Conservation (phyloP, 805 yeast species). For the Tetrapisispora nanseiensis region DNA sequence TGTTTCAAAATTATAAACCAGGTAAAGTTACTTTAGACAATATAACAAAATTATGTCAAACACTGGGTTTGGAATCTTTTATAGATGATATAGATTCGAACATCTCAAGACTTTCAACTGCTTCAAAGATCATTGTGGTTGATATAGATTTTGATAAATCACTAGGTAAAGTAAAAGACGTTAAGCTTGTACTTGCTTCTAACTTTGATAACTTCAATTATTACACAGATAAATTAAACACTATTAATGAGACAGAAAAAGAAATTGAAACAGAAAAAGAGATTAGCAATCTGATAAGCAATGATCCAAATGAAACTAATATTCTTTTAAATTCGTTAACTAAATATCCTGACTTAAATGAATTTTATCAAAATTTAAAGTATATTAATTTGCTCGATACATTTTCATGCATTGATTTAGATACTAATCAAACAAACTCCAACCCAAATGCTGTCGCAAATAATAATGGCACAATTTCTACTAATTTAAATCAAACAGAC, state of each 20-base stretch:
- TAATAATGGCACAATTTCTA: background rate
- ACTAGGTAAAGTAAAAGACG: constrained; percentile 24
- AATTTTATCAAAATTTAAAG: constrained; percentile 27
- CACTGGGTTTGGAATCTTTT: constrained; percentile 28
- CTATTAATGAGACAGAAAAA: background rate
- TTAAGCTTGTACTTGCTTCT: constrained; percentile 29
- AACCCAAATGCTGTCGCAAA: constrained; percentile 4
- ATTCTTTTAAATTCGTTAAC: constrained; percentile 25
- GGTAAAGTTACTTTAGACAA: constrained; percentile 26
- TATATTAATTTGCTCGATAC: constrained; percentile 26
- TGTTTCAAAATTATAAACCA: constrained; percentile 27
- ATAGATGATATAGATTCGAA: constrained; percentile 23
- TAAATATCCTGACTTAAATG: constrained; percentile 20
- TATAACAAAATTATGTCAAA: constrained; percentile 28
- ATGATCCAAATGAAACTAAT: constrained; percentile 9
- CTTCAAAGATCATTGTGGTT: constrained; percentile 30
- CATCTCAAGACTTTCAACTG: constrained; percentile 27
- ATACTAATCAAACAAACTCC: constrained; percentile 4
- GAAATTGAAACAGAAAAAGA: background rate
- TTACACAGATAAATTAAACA: constrained; percentile 11
- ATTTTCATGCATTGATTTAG: constrained; percentile 24
- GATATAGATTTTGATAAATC: constrained; percentile 28
- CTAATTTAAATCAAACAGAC: background rate
- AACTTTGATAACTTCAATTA: constrained; percentile 30
- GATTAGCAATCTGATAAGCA: too few species aligned